Evolutionary conservation across 129 eudicot species (phyloP).

Genomic region (Tagetes patula): DNA sequence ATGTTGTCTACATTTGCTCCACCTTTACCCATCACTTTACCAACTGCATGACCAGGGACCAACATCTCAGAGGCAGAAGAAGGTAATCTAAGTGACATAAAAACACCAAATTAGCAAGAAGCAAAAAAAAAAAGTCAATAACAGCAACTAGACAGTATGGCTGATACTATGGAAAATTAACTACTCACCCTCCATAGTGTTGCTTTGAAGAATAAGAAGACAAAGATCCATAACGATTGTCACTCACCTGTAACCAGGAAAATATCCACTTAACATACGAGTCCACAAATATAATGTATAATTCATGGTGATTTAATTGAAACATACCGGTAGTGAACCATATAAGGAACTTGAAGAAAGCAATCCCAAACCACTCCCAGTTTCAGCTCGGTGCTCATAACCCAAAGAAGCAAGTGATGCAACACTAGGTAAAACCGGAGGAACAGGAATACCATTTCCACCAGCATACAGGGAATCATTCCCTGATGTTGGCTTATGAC

Average conservation of each 20-base stretch:
- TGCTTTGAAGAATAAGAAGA: constrained; percentile 75
- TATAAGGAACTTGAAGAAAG: constrained; percentile 69
- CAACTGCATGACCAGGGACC: constrained; percentile 87
- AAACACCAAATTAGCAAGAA: constrained; percentile 9
- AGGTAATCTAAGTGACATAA: constrained; percentile 53
- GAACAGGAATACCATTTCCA: constrained; percentile 52
- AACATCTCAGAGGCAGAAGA: constrained; percentile 78
- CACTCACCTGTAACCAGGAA: constrained; percentile 52
- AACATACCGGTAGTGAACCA: constrained; percentile 69
- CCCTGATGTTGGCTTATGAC: constrained; percentile 51
- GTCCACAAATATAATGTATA: not conserved
- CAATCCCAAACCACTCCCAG: constrained; percentile 58
- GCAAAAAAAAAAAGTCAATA: not conserved
- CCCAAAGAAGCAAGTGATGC: constrained; percentile 48
- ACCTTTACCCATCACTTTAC: constrained; percentile 91
- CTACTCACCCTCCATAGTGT: constrained; percentile 74
- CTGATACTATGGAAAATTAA: constrained; percentile 7
- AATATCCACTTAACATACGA: not conserved
- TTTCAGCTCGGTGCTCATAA: constrained; percentile 72
- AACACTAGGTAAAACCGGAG: constrained; percentile 53
- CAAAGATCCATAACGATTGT: constrained; percentile 60
- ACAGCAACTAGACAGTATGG: not conserved
- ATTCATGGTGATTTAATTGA: not conserved
- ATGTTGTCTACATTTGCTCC: constrained; percentile 84
- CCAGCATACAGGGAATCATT: constrained; percentile 55